Base-by-base conservation (phyloP, 108 stramenopile genomes). In the Craspedostauros australis region DNA sequence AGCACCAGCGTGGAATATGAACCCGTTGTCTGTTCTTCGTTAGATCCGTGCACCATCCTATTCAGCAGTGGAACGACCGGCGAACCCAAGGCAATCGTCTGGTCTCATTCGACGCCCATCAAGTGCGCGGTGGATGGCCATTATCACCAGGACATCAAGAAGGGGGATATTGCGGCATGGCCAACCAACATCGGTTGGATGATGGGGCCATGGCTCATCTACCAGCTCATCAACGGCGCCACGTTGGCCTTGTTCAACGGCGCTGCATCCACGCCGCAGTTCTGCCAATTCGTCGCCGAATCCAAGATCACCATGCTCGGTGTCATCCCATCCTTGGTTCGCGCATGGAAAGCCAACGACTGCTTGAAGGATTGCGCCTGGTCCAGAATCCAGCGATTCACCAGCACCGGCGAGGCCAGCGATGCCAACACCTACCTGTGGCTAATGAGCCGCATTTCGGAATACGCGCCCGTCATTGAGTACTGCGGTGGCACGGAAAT, bases 181-280 rank as follows among this genome's bases (percentile, higher is more conserved):
- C 66, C 66, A 12, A 68, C 66, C 25, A 60, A 60, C 40, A 47
- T 68, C 37, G 66, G 66, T 23, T 68, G 66, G 66, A 68, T 68
- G 66, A 68, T 68, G 66, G 66, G 66, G 15, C 66, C 66, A 1
- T 68, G 66, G 66, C 46, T 68, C n/a, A 41, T 68, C 3, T 68
- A 61, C 54, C 66, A 68, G 27, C 44, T 68, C 12, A 60, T 68
- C 23, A 68, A 68, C 22, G 66, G 66, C 12, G 66, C 66, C 3
- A 60, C 66, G 4, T 45, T 68, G 21, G 59, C 59, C 36, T 27
- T 68, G 11, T 68, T 68, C 51, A 68, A 68, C 38, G 66, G 66
- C 18, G 44, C 61, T 54, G 37, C 66, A 7, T 68, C 66, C n/a
- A 68, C 66, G 23, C 50, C 60, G 2, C 25, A 39, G 16, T 68